Conservation (phyloP, 1,284 basidiomycete genomes). For the Trametes sp. region DNA sequence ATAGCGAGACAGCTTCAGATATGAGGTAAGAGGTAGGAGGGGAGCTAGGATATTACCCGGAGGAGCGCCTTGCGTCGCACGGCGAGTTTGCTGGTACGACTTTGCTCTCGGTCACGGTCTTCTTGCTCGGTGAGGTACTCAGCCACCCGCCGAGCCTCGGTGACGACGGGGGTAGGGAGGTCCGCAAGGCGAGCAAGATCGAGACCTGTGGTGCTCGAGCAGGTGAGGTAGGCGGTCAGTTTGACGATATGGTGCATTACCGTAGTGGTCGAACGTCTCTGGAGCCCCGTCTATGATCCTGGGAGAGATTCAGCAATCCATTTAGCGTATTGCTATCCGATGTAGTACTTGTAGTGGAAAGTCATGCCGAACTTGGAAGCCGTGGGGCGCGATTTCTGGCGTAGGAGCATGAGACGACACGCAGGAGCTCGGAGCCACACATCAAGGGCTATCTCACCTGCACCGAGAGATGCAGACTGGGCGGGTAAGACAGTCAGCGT, state of each 20-base stretch:
- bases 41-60: conserved; percentile 52
- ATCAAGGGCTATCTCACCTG: conserved; percentile 66
- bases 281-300: conserved; percentile 74
- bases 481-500: neutral
- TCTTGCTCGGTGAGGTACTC: conserved; percentile 66
- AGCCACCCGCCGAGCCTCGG: conserved; percentile 69
- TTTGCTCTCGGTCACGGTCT: conserved; percentile 61
- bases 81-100: conserved; percentile 65
- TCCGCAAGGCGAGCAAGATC: conserved; percentile 87
- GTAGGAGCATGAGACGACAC: neutral
- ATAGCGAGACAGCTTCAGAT: conserved; percentile 2
- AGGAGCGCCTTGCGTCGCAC: conserved; percentile 72
- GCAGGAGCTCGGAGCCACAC: neutral
- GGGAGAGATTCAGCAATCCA: neutral
- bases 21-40: neutral
- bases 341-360: conserved; percentile 80
- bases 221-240: too few species aligned
- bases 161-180: conserved; percentile 73
- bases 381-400: conserved; percentile 60
- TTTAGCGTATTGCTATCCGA: neutral
- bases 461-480: conserved; percentile 82
- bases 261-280: conserved; percentile 69
- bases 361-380: conserved; percentile 67
- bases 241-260: conserved; percentile 47
- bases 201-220: too few species aligned